Conservation (phyloP, 208 protist species). For the Trypanosoma rangeli region DNA sequence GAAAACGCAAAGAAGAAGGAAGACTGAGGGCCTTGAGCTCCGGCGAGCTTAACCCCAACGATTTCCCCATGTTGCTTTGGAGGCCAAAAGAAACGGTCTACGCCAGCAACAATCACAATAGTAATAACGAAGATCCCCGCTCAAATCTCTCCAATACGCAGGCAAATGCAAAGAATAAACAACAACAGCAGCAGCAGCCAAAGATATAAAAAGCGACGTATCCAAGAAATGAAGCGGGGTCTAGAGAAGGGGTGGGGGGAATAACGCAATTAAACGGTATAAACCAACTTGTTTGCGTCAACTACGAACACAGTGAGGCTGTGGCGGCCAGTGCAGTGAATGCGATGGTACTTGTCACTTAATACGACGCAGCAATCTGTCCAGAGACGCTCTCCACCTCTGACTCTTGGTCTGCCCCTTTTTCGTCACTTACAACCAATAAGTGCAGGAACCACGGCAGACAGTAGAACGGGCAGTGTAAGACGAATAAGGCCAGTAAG, state of each 20-base stretch:
- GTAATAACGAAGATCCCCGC: background rate
- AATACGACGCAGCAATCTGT: no score
- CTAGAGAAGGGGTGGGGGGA: background rate
- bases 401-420: no score
- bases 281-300: no score
- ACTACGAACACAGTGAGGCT: no score
- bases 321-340: no score
- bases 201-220: conserved; percentile 14
- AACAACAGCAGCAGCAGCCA: conserved; percentile 2
- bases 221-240: no score
- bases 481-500: background rate
- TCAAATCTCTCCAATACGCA: no score
- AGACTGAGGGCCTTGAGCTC: conserved; percentile 85
- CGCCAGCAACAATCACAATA: background rate
- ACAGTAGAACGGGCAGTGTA: conserved; percentile 2
- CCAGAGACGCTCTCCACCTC: no score
- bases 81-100: background rate
- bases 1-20: conserved; percentile 65
- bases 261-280: no score
- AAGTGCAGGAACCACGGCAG: background rate
- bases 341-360: no score
- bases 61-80: conserved; percentile 24
- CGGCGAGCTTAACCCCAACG: conserved; percentile 50
- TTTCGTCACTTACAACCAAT: background rate
- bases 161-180: background rate